Conservation (phyloP, 371 early-diverging fungal genomes). For the Amoeboaphelidium occidentale region DNA sequence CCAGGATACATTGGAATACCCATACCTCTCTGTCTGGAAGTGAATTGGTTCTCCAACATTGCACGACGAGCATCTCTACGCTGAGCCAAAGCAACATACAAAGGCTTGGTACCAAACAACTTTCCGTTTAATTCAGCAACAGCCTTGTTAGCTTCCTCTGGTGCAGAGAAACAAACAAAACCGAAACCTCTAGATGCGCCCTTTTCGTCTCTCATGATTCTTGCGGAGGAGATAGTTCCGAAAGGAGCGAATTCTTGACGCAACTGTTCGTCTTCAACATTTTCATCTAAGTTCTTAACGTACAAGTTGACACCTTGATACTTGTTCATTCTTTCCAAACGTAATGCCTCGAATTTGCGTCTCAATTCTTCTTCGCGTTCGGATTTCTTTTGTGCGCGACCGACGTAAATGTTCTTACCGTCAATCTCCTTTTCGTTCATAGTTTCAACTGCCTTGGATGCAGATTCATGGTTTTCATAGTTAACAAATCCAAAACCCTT, state of each 20-base stretch:
- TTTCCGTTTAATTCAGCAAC: constrained; percentile 73
- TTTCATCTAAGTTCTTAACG: constrained; percentile 92
- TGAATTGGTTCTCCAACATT: constrained; percentile 79
- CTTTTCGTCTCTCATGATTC: constrained; percentile 89
- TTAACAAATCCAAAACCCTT: constrained; percentile 94
- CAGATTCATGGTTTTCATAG: constrained; percentile 76
- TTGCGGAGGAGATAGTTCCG: constrained; percentile 84
- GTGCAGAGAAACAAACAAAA: constrained; percentile 70
- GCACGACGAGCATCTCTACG: constrained; percentile 83
- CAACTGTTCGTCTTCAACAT: constrained; percentile 78
- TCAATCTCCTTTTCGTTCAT: constrained; percentile 74
- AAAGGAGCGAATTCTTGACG: constrained; percentile 82
- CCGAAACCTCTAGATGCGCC: constrained; percentile 57
- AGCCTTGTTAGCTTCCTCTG: constrained; percentile 76
- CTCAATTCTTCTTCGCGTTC: constrained; percentile 94
- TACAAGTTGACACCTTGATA: constrained; percentile 95
- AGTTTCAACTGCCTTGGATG: constrained; percentile 69
- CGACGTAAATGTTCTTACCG: constrained; percentile 81
- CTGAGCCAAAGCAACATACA: constrained; percentile 92
- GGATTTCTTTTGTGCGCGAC: constrained; percentile 94
- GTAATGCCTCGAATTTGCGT: constrained; percentile 70
- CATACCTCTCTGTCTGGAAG: neutral
- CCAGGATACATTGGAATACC: constrained; percentile 1
- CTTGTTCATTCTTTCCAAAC: constrained; percentile 81
- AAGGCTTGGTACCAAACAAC: constrained; percentile 72